These are phyloP conservation scores for Tolypocladium paradoxum DNA, from an alignment of 2,329 filamentous ascomycete species.

Conservation along the genomic window DNA sequence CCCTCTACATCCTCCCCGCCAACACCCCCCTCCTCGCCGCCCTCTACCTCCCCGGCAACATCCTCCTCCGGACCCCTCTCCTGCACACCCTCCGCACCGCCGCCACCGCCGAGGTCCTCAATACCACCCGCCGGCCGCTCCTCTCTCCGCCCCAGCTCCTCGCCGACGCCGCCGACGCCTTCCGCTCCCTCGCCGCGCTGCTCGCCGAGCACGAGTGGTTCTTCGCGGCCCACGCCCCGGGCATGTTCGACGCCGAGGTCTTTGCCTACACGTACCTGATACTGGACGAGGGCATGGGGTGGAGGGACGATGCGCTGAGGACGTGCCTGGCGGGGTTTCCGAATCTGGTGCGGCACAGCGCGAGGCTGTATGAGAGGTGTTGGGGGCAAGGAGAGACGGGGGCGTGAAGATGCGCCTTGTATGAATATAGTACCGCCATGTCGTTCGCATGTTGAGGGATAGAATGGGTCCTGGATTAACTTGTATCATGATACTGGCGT, in stretches of 20 bases:
- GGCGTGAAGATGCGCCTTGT: background rate
- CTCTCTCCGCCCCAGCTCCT: slow-evolving; percentile 28
- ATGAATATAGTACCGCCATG: background rate
- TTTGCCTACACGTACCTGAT: slow-evolving; percentile 85
- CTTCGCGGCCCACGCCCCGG: slow-evolving; percentile 42
- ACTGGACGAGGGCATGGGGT: slow-evolving; percentile 51
- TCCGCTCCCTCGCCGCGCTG: slow-evolving; percentile 33
- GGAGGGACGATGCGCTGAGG: slow-evolving; percentile 52
- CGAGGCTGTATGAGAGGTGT: slow-evolving; percentile 21
- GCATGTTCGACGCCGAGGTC: slow-evolving; percentile 75
- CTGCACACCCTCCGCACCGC: slow-evolving; percentile 58
- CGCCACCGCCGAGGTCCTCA: slow-evolving; percentile 64
- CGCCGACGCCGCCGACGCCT: slow-evolving; percentile 30
- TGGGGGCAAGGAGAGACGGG: slow-evolving; percentile 10
- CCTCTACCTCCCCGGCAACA: slow-evolving; percentile 62
- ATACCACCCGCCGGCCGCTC: slow-evolving; percentile 35
- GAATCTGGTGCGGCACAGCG: slow-evolving; percentile 45
- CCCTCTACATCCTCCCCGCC: slow-evolving; percentile 62
- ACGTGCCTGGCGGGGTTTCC: slow-evolving; percentile 44
- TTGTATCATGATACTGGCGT: background rate
- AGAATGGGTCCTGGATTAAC: background rate
- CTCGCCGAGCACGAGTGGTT: slow-evolving; percentile 36
- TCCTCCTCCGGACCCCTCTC: slow-evolving; percentile 52
- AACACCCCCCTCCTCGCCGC: slow-evolving; percentile 59
- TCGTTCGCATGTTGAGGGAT: background rate